Percentiles rank a stretch among this genome's conserved stretches.
Evolutionary conservation across 495 filamentous ascomycete species (phyloP).

Genomic region (Lineolata rhizophorae): DNA sequence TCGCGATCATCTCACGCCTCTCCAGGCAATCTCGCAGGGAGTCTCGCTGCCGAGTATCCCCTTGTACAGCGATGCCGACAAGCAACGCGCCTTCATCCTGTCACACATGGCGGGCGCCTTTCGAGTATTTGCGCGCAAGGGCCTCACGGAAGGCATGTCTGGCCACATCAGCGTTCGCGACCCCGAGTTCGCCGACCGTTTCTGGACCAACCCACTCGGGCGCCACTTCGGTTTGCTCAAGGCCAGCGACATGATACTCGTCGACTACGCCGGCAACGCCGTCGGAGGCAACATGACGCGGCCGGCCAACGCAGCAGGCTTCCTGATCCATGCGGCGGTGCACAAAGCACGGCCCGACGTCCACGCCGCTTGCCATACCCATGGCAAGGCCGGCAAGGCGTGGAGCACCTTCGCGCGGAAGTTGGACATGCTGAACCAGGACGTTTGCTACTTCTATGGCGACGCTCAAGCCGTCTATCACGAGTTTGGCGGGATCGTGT

Average conservation of each 20-base stretch:
- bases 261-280: slow-evolving; percentile 18
- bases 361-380: slow-evolving; percentile 18
- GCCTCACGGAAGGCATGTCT: slow-evolving; percentile 41
- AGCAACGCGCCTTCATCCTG: slow-evolving; percentile 24
- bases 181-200: slow-evolving; percentile 32
- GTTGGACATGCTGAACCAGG: slow-evolving; percentile 23
- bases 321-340: slow-evolving; percentile 19
- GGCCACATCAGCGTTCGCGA: slow-evolving; percentile 46
- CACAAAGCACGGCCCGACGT: slow-evolving; percentile 21
- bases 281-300: slow-evolving; percentile 17
- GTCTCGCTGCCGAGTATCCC: slow-evolving; percentile 14
- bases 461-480: slow-evolving; percentile 19
- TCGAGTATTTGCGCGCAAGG: slow-evolving; percentile 30
- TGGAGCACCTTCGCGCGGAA: slow-evolving; percentile 17
- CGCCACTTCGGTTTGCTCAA: slow-evolving; percentile 18
- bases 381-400: slow-evolving; percentile 17
- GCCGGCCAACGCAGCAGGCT: slow-evolving; percentile 21
- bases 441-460: slow-evolving; percentile 20
- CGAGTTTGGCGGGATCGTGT: slow-evolving; percentile 19
- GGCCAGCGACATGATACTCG: slow-evolving; percentile 19
- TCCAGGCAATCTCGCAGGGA: slow-evolving; percentile 19
- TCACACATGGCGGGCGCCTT: slow-evolving; percentile 38
- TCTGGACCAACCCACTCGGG: slow-evolving; percentile 38
- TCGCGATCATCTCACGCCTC: no score
- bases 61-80: slow-evolving; percentile 14